A percentile compares a stretch with the other conserved stretches of the same genome.
phyloP scores from a whole-genome alignment of 208 protist species.

The Leishmania guyanensis region DNA sequence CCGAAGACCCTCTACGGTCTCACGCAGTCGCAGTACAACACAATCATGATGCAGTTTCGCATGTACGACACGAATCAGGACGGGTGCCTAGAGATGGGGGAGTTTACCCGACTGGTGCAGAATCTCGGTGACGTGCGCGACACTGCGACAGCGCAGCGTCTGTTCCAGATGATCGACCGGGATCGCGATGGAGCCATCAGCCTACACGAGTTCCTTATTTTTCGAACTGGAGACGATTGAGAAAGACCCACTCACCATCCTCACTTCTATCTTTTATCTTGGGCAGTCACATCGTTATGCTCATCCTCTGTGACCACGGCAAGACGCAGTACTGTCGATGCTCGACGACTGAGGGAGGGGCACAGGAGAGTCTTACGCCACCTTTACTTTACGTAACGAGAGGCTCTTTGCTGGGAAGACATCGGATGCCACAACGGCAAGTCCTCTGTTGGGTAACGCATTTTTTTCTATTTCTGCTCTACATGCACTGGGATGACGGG shows the following conservation, averaged over 20 bases:
- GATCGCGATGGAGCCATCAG: conserved; percentile 50
- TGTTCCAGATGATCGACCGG: conserved; percentile 71
- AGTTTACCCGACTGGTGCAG: conserved; percentile 63
- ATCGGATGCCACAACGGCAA: neutral
- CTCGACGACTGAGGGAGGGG: neutral
- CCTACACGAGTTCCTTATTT: conserved; percentile 81
- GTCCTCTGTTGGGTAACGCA: neutral
- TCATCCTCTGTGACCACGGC: neutral
- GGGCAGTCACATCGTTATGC: neutral
- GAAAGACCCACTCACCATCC: too few species aligned
- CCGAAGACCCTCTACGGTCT: conserved; percentile 75
- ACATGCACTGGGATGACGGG: neutral
- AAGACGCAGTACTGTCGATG: neutral
- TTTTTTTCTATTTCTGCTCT: neutral
- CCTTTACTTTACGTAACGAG: neutral
- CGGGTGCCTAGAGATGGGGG: conserved; percentile 56
- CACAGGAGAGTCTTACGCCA: neutral
- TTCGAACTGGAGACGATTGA: conserved; percentile 24
- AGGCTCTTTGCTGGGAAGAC: neutral
- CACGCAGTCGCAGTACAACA: conserved; percentile 82
- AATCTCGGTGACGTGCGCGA: conserved; percentile 51
- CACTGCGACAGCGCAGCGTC: conserved; percentile 24
- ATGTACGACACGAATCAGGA: conserved; percentile 74
- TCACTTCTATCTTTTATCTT: neutral
- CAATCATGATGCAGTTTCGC: conserved; percentile 89